A percentile compares a stretch with the other conserved stretches of the same genome.
These are phyloP conservation scores for button mushroom (Agaricus bisporus) DNA, from an alignment of 768 basidiomycete species.

Conservation along the genomic window DNA sequence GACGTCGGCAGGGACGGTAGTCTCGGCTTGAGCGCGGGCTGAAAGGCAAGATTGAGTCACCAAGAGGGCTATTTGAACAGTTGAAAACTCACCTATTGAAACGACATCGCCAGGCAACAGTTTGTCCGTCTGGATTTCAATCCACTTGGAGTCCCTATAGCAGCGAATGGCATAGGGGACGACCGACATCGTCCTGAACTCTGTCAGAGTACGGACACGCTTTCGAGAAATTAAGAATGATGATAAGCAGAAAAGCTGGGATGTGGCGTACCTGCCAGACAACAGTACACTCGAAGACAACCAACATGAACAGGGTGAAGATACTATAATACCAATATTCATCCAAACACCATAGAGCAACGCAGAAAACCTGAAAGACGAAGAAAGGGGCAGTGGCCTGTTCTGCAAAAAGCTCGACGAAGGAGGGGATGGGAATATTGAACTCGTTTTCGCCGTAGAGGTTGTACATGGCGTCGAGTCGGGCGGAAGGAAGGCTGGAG, in stretches of 20 bases:
- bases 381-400: slow-evolving; percentile 99
- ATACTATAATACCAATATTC: slow-evolving; percentile 99
- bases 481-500: slow-evolving; percentile 42
- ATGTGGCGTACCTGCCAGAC: slow-evolving; percentile 87
- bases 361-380: slow-evolving; percentile 98
- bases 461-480: slow-evolving; percentile 45
- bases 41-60: slow-evolving; percentile 4
- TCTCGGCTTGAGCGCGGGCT: slow-evolving; percentile 74
- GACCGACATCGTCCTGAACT: slow-evolving; percentile 96
- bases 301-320: slow-evolving; percentile 97
- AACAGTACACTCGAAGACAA: slow-evolving; percentile 98
- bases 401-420: slow-evolving; percentile 86
- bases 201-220: slow-evolving; percentile 90
- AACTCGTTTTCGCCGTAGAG: slow-evolving; percentile 94
- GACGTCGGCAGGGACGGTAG: slow-evolving; percentile 88
- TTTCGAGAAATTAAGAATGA: no score
- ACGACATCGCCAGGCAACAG: slow-evolving; percentile 91
- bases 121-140: slow-evolving; percentile 73
- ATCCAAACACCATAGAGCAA: slow-evolving; percentile 94
- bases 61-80: not conserved
- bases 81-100: slow-evolving; percentile 48
- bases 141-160: slow-evolving; percentile 78
- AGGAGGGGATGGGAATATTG: slow-evolving; percentile 94
- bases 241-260: no score
- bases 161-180: slow-evolving; percentile 83